Base-by-base conservation (phyloP, 2,329 filamentous ascomycete species). In the Trichoderma aggressivum region DNA sequence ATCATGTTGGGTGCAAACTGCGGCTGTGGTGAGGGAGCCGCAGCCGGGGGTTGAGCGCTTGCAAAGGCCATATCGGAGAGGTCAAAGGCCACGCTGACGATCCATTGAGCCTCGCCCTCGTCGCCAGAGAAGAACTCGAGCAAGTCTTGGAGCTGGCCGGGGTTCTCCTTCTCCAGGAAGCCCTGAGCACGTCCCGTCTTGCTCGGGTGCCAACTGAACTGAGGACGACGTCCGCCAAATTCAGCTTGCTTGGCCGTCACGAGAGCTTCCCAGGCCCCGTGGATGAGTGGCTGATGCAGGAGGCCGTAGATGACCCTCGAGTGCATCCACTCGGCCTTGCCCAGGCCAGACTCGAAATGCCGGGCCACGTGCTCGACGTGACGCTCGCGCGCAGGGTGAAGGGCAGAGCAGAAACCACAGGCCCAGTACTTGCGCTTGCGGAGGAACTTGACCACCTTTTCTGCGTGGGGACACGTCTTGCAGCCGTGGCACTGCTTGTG, bases 351-450 rank as follows among this genome's bases (percentile, higher is more conserved):
- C 77, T 91, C 90, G 75, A 90, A 91, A 75, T 92, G 90, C n/a
- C 85, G 83, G 24, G 89, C 89, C 39, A 92, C 88, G 74, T 92
- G 90, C 76, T 91, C 88, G 72, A 91, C 89, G 75, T 91, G 88
- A 69, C 90, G 88, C 77, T 91, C 89, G 74, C 89, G 87, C 14
- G 88, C 88, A 18, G 88, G 85, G 71, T 90, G 85, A 55, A 91
- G 84, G 18, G 86, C 86, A 5, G 87, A 89, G 75, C 90, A 92
- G 79, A 91, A 91, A 30, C 90, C 90, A 74, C 90, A 92, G 1
- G 89, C 90, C 87, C 89, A 92, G 50, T 90, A 88, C 79, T 88
- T 89, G 74, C 89, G 86, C 81, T 90, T 89, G 72, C 86, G 86
- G 72, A 89, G 85, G 67, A 89, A 89, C 75, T 86, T 86, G 76